phyloP scores from a whole-genome alignment of 2,329 filamentous ascomycete species.

The Catunica adiposa region DNA sequence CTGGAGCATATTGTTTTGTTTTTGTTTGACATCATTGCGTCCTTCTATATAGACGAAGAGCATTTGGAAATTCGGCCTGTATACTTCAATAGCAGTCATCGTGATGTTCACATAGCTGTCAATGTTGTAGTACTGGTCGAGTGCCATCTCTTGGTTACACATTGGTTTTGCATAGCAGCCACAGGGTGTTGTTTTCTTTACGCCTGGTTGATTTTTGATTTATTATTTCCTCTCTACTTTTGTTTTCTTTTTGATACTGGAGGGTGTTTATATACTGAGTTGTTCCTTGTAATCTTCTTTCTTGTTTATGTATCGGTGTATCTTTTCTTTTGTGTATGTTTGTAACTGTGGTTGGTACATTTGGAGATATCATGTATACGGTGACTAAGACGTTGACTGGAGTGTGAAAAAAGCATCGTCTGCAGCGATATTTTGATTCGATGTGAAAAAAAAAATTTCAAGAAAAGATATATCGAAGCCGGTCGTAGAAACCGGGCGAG shows the following conservation, averaged over 20 bases:
- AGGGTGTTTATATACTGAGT: constrained; percentile 1
- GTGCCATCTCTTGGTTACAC: not conserved
- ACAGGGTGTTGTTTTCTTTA: constrained; percentile 5
- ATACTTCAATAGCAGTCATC: too few relatives aligned
- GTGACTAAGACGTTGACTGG: too few relatives aligned
- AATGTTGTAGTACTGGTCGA: too few relatives aligned
- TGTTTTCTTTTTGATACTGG: not conserved
- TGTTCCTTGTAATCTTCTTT: not conserved
- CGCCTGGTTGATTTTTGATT: constrained; percentile 5
- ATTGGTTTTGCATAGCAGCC: constrained; percentile 9
- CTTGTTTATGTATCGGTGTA: not conserved
- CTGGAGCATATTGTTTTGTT: not conserved
- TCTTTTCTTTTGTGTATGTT: not conserved
- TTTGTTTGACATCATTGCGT: not conserved
- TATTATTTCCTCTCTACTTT: not conserved
- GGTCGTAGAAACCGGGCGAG: too few relatives aligned
- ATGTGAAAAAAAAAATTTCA: too few relatives aligned
- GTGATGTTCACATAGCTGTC: too few relatives aligned
- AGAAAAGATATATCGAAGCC: not conserved
- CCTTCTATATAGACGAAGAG: not conserved
- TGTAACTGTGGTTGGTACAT: not conserved
- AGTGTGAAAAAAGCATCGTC: too few relatives aligned
- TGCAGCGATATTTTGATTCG: too few relatives aligned
- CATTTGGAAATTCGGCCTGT: too few relatives aligned
- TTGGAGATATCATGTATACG: too few relatives aligned